Percentiles rank a stretch among this genome's conserved stretches.
Conservation (phyloP, 1,139 yeast genomes). For the Diutina scorzettiae region DNA sequence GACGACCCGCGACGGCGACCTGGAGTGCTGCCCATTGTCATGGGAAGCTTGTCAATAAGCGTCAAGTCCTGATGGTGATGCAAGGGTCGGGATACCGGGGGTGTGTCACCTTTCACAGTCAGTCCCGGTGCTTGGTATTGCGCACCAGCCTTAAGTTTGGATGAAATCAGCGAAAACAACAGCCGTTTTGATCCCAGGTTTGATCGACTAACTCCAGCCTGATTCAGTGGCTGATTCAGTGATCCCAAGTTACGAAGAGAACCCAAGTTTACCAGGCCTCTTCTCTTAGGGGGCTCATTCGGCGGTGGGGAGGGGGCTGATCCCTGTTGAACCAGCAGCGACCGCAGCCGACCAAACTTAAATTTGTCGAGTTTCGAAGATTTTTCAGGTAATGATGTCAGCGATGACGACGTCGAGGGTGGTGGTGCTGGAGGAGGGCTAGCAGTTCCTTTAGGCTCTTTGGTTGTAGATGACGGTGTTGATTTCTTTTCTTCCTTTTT, state of each 20-base stretch:
- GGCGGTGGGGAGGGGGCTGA: constrained; percentile 13
- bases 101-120: not conserved
- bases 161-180: constrained; percentile 39
- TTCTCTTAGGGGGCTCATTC: constrained; percentile 9
- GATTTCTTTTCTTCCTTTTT: constrained; percentile 8
- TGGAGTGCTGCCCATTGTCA: not conserved
- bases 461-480: constrained; percentile 6
- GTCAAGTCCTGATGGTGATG: not conserved
- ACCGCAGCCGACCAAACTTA: constrained; percentile 21
- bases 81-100: not conserved
- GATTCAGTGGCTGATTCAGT: not conserved
- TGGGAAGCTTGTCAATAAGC: constrained; percentile 1
- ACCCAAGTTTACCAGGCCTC: constrained; percentile 7
- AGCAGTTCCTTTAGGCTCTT: not conserved
- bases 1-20: constrained; percentile 7
- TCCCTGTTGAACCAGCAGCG: constrained; percentile 70
- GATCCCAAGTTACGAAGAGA: not conserved
- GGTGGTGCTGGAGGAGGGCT: not conserved
- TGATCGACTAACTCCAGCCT: not conserved
- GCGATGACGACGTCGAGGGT: not conserved
- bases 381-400: constrained; percentile 7
- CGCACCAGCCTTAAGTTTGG: constrained; percentile 31
- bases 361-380: constrained; percentile 16
- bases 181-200: constrained; percentile 14
- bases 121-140: constrained; percentile 3